Percentiles rank a stretch among this genome's conserved stretches.
Evolutionary conservation across 805 yeast genomes (phyloP).

Genomic region (Alloascoidea hylecoeti): DNA sequence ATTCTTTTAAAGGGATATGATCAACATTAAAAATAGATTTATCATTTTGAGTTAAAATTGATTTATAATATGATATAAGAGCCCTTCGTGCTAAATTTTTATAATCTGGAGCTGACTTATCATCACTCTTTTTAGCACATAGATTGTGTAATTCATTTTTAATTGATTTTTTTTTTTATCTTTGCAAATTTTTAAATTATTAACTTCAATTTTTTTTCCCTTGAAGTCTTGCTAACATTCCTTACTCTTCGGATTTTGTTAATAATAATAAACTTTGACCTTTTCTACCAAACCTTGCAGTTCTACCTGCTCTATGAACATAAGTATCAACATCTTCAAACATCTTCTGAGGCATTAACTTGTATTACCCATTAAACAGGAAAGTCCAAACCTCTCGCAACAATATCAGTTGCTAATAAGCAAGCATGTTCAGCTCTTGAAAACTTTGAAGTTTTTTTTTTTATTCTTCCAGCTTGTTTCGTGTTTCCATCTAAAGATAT

Average conservation of each 20-base stretch:
- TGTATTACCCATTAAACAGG: slow-evolving; percentile 96
- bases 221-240: slow-evolving; percentile 50
- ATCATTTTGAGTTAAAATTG: slow-evolving; percentile 77
- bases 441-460: slow-evolving; percentile 66
- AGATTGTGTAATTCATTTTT: slow-evolving; percentile 76
- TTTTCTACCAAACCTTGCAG: slow-evolving; percentile 73
- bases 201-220: slow-evolving; percentile 54
- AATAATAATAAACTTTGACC: slow-evolving; percentile 79
- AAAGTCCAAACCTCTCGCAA: slow-evolving; percentile 85
- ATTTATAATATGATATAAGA: slow-evolving; percentile 79
- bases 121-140: slow-evolving; percentile 81
- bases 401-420: slow-evolving; percentile 80
- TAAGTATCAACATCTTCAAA: slow-evolving; percentile 82
- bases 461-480: slow-evolving; percentile 79
- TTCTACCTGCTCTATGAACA: slow-evolving; percentile 83
- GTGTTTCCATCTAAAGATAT: slow-evolving; percentile 82
- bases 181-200: slow-evolving; percentile 59
- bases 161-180: slow-evolving; percentile 59
- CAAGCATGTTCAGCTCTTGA: slow-evolving; percentile 70
- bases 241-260: slow-evolving; percentile 72
- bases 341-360: slow-evolving; percentile 83
- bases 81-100: slow-evolving; percentile 95
- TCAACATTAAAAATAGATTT: slow-evolving; percentile 73
- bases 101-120: too few species aligned
- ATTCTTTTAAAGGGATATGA: slow-evolving; percentile 66